phyloP scores from a whole-genome alignment of 2,329 filamentous ascomycete species.

The Sporothrix dimorphospora region DNA sequence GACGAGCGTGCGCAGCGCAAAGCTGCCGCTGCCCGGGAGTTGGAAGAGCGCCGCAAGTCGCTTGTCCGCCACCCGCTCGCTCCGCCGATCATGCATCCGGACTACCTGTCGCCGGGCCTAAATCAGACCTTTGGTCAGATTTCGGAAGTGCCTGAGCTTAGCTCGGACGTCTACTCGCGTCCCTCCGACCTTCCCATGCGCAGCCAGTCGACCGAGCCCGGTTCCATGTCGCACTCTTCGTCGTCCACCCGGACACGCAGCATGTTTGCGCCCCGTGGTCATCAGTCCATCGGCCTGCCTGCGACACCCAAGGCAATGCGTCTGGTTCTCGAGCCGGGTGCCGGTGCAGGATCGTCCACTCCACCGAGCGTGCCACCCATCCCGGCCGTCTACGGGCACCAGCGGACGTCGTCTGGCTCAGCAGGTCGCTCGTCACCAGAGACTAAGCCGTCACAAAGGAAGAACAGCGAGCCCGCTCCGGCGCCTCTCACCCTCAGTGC shows the following conservation, averaged over 20 bases:
- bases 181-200: constrained; percentile 55
- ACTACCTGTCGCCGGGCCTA: constrained; percentile 49
- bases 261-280: constrained; percentile 53
- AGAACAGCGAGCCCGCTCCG: constrained; percentile 28
- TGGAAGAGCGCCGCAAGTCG: constrained; percentile 86
- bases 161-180: constrained; percentile 44
- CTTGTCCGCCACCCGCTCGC: constrained; percentile 78
- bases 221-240: constrained; percentile 36
- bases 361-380: constrained; percentile 56
- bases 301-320: constrained; percentile 91
- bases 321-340: constrained; percentile 68
- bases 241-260: constrained; percentile 43
- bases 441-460: constrained; percentile 39
- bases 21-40: constrained; percentile 77
- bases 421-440: constrained; percentile 33
- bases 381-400: constrained; percentile 49
- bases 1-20: constrained; percentile 68
- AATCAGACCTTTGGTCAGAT: constrained; percentile 27
- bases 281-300: constrained; percentile 74
- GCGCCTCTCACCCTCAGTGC: constrained; percentile 27
- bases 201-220: constrained; percentile 68
- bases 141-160: constrained; percentile 43
- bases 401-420: constrained; percentile 47
- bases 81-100: constrained; percentile 77
- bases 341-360: constrained; percentile 41